These are phyloP conservation scores for Yamadazyma friedrichii DNA, from an alignment of 1,139 yeast genomes.

Conservation along the genomic window DNA sequence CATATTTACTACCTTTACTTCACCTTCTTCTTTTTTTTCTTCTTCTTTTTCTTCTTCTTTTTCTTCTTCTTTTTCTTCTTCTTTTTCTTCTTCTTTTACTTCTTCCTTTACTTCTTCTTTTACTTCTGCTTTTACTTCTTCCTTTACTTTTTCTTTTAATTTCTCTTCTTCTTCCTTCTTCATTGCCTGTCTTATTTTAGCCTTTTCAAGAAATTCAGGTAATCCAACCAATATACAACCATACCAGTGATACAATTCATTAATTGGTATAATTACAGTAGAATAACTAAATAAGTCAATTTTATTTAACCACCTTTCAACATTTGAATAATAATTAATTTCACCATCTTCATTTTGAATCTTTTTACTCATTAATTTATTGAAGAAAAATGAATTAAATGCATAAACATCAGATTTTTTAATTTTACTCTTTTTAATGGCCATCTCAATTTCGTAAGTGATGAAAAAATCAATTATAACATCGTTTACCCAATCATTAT, in stretches of 20 bases:
- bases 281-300: slow-evolving; percentile 61
- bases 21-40: not conserved
- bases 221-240: slow-evolving; percentile 63
- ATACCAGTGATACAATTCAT: slow-evolving; percentile 85
- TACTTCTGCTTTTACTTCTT: not conserved
- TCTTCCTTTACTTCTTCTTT: not conserved
- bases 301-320: slow-evolving; percentile 78
- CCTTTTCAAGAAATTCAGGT: slow-evolving; percentile 25
- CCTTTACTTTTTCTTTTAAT: not conserved
- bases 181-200: not conserved
- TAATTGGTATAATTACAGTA: slow-evolving; percentile 76
- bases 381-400: slow-evolving; percentile 83
- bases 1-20: no score
- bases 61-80: not conserved
- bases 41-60: not conserved
- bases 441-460: slow-evolving; percentile 52
- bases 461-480: slow-evolving; percentile 70
- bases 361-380: slow-evolving; percentile 48
- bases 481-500: slow-evolving; percentile 77
- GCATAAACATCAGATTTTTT: slow-evolving; percentile 46
- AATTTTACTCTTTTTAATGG: slow-evolving; percentile 22
- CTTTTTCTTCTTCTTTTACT: not conserved
- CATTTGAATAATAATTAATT: slow-evolving; percentile 55
- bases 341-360: slow-evolving; percentile 6
- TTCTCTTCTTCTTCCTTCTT: not conserved